A percentile compares a stretch with the other conserved stretches of the same genome.
These are phyloP conservation scores for Pseudoturritis turrita DNA, from an alignment of 345 rosid genomes.

Conservation along the genomic window DNA sequence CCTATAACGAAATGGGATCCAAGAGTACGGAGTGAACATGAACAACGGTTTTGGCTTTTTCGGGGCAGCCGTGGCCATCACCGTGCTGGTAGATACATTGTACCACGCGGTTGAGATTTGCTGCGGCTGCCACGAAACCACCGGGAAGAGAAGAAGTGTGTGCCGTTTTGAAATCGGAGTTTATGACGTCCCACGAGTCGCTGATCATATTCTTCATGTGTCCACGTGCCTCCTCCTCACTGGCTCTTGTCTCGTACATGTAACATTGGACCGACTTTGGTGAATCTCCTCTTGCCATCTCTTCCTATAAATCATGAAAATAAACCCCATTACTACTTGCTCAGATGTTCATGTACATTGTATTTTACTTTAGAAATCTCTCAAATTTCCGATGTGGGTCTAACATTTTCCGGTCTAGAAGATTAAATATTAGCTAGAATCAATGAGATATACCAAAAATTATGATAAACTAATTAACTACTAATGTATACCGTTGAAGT, in stretches of 20 bases:
- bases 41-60: constrained; percentile 9
- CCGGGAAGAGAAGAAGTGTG: constrained; percentile 1
- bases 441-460: background rate
- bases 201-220: constrained; percentile 2
- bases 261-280: constrained; percentile 35
- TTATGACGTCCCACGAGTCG: constrained; percentile 16
- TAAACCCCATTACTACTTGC: too few species aligned
- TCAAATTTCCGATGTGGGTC: too few species aligned
- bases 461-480: background rate
- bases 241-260: constrained; percentile 32
- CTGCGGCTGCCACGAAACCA: background rate
- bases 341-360: too few species aligned
- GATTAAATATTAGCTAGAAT: background rate
- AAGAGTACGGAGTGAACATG: constrained; percentile 2
- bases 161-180: constrained; percentile 2
- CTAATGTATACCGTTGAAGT: constrained; percentile 31
- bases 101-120: constrained; percentile 29
- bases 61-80: constrained; percentile 34
- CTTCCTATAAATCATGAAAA: constrained; percentile 31
- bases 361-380: too few species aligned
- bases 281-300: constrained; percentile 31
- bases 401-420: background rate
- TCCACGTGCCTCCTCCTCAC: constrained; percentile 21
- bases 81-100: constrained; percentile 31
- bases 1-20: background rate